Percentiles rank a stretch among this genome's conserved stretches.
Conservation (phyloP, 768 basidiomycete species). For the Lentinula boryana region DNA sequence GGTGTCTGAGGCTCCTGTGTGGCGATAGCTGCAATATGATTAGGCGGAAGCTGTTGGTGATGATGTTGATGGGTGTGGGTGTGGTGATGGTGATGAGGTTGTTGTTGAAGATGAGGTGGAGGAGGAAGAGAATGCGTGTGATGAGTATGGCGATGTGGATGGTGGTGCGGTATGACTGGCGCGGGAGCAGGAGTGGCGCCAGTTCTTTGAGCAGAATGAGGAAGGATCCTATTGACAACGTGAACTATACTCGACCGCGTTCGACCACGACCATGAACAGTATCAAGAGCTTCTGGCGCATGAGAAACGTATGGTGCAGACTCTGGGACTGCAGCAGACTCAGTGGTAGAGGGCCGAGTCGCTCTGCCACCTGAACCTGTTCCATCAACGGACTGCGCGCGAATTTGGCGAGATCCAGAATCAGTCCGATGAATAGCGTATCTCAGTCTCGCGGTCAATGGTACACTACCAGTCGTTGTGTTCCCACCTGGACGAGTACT, state of each 20-base stretch:
- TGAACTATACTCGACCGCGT: not conserved
- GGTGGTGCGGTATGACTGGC: not conserved
- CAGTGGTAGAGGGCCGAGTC: not conserved
- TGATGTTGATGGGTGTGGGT: too few relatives aligned
- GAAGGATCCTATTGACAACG: not conserved
- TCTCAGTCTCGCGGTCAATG: not conserved
- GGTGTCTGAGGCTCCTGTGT: not conserved
- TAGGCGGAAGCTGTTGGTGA: not conserved
- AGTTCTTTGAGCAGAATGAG: not conserved
- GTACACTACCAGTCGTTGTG: not conserved
- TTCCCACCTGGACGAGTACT: not conserved
- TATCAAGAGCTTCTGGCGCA: not conserved
- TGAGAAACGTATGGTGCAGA: not conserved
- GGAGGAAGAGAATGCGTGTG: not conserved
- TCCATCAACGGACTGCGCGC: not conserved
- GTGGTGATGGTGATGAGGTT: not conserved
- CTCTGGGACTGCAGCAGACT: not conserved
- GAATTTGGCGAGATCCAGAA: not conserved
- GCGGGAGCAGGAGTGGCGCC: not conserved
- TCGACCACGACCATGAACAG: not conserved
- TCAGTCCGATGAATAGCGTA: not conserved
- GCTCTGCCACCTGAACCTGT: not conserved
- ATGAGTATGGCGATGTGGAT: not conserved
- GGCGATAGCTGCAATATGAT: not conserved
- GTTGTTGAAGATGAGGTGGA: not conserved